A percentile compares a stretch with the other conserved stretches of the same genome.
Conservation (phyloP, 1,139 yeast species). For the Candida mesenterica region DNA sequence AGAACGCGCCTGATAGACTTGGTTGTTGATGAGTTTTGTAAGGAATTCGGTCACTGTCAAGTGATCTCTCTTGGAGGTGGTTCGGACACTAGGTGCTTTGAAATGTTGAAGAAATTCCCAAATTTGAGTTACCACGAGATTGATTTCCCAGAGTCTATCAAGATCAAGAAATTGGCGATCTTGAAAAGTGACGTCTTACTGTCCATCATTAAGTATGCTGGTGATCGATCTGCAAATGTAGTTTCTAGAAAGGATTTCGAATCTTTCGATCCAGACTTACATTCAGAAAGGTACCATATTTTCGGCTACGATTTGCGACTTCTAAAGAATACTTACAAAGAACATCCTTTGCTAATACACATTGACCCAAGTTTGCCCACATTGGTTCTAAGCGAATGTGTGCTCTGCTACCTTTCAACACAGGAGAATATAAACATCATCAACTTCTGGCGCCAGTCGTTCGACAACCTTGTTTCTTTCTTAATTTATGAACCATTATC, state of each 20-base stretch:
- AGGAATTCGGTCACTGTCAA: constrained; percentile 42
- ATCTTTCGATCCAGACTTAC: constrained; percentile 29
- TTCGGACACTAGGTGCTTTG: constrained; percentile 80
- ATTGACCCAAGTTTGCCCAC: constrained; percentile 55
- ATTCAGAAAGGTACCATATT: constrained; percentile 50
- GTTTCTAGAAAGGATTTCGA: constrained; percentile 26
- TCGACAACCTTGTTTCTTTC: constrained; percentile 34
- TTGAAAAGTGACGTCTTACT: constrained; percentile 24
- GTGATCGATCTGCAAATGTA: constrained; percentile 2
- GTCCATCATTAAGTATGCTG: constrained; percentile 17
- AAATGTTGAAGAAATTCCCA: constrained; percentile 32
- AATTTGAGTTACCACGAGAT: constrained; percentile 60
- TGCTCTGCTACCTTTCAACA: constrained; percentile 75
- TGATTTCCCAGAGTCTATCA: constrained; percentile 67
- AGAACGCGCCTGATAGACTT: constrained; percentile 64
- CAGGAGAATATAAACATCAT: constrained; percentile 55
- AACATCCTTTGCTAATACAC: constrained; percentile 5
- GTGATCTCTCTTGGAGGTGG: constrained; percentile 92
- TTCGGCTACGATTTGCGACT: constrained; percentile 56
- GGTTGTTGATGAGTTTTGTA: constrained; percentile 51
- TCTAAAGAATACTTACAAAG: constrained; percentile 12
- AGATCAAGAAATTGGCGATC: constrained; percentile 60
- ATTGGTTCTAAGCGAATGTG: constrained; percentile 81
- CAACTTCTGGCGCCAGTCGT: constrained; percentile 28
- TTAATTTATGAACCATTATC: constrained; percentile 87